Conservation (phyloP, 768 basidiomycete genomes). For the Boletus insuetus region DNA sequence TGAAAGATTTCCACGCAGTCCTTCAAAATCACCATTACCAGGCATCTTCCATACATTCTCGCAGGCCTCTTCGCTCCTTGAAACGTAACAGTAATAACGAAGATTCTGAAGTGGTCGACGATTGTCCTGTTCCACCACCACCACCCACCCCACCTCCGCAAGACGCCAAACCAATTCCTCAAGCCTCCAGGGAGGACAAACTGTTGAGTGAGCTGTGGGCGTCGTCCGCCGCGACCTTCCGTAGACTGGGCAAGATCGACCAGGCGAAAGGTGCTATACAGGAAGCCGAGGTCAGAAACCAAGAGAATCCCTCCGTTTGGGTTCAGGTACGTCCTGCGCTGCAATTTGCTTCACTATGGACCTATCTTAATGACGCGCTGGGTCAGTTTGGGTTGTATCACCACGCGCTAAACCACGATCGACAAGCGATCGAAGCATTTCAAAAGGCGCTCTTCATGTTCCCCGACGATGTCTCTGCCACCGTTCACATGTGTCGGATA, state of each 20-base stretch:
- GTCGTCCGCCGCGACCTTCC: slow-evolving; percentile 91
- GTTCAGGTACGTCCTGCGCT: slow-evolving; percentile 67
- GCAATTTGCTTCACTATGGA: neutral
- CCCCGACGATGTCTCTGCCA: slow-evolving; percentile 75
- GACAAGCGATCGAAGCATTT: slow-evolving; percentile 70
- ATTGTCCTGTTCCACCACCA: slow-evolving; percentile 36
- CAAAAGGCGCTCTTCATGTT: slow-evolving; percentile 86
- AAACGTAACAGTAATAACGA: slow-evolving; percentile 35
- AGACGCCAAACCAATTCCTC: slow-evolving; percentile 33
- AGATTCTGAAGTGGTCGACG: slow-evolving; percentile 32
- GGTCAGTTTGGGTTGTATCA: slow-evolving; percentile 75
- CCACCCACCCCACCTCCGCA: slow-evolving; percentile 35
- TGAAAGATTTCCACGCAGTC: slow-evolving; percentile 67
- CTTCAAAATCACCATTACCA: slow-evolving; percentile 61
- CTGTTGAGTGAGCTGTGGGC: slow-evolving; percentile 88
- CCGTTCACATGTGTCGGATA: slow-evolving; percentile 73
- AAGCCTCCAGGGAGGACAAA: slow-evolving; percentile 55
- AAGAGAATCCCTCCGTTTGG: slow-evolving; percentile 88
- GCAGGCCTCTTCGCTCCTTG: slow-evolving; percentile 55
- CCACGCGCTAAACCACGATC: slow-evolving; percentile 51
- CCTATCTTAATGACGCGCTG: slow-evolving; percentile 2
- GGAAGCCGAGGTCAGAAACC: slow-evolving; percentile 89
- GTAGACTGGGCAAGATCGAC: slow-evolving; percentile 84
- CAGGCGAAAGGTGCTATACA: slow-evolving; percentile 89
- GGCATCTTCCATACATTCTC: slow-evolving; percentile 83